Conservation (phyloP, 2,329 filamentous ascomycete species). For the Fusarium algeriense region DNA sequence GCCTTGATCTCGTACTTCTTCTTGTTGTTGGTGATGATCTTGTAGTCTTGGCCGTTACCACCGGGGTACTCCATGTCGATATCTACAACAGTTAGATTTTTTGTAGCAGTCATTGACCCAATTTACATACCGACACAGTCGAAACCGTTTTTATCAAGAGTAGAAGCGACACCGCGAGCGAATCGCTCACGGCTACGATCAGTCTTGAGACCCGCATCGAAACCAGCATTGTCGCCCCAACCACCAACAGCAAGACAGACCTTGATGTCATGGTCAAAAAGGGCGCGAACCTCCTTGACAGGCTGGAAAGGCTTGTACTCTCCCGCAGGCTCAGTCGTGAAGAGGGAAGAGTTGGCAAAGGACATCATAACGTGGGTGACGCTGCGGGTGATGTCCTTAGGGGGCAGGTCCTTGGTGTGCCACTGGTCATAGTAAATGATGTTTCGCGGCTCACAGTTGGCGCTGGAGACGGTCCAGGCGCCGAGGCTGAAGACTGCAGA, state of each 20-base stretch:
- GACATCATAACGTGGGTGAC: slow-evolving; percentile 68
- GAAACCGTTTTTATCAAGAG: slow-evolving; percentile 66
- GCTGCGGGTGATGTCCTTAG: slow-evolving; percentile 54
- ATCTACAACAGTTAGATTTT: slow-evolving; percentile 54
- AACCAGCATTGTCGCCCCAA: slow-evolving; percentile 72
- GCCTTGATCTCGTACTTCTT: slow-evolving; percentile 71
- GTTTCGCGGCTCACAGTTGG: slow-evolving; percentile 44
- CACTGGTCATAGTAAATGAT: slow-evolving; percentile 63
- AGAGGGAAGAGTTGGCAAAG: slow-evolving; percentile 64
- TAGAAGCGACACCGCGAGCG: slow-evolving; percentile 68
- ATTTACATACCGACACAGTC: slow-evolving; percentile 67
- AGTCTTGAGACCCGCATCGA: slow-evolving; percentile 62
- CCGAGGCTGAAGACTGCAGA: background rate
- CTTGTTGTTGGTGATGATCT: slow-evolving; percentile 67
- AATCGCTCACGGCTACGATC: slow-evolving; percentile 62
- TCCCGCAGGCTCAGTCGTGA: slow-evolving; percentile 56
- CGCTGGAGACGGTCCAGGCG: background rate
- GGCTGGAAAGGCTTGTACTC: slow-evolving; percentile 66
- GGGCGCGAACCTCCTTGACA: slow-evolving; percentile 62
- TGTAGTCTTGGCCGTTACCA: slow-evolving; percentile 79
- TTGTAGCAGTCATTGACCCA: no score
- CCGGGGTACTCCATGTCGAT: slow-evolving; percentile 75
- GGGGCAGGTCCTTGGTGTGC: slow-evolving; percentile 54
- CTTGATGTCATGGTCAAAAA: slow-evolving; percentile 67
- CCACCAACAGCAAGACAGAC: slow-evolving; percentile 74